Evolutionary conservation across 1,139 yeast species (phyloP), one percentile per base, ranked within the genome.

Genomic region (Protomyces lactucae-debilis): DNA sequence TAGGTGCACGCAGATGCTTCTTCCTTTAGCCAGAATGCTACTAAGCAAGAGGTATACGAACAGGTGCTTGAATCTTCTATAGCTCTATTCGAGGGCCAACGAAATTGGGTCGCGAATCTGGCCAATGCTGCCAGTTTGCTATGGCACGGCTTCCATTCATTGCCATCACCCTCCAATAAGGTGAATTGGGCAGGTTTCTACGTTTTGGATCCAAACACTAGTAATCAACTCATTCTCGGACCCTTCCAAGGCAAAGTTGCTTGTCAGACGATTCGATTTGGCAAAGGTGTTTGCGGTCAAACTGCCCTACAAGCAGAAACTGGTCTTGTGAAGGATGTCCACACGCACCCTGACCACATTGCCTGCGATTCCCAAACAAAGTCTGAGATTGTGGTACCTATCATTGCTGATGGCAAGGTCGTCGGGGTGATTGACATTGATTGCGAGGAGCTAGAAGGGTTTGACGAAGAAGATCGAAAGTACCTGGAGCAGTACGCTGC

Each of bases 241-340:
- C 99, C 99, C 8, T 93, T 93, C 74, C 96, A 90, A 74, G 99
- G 99, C 1, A 90, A 90, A 74, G 98, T 93, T 2, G 98, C 98
- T 0, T 93, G 99, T 72, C 98, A 93, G 75, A 75, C 77, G 21
- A 93, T 93, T 66, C 73, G 78, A 65, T 77, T 87, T 65, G 97
- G 97, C 3, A 80, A 77, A 66, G 99, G 99, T 8, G 98, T 93
- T 0, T 93, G 98, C 76, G 98, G 99, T 5, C 78, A 83, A 0
- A 96, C 96, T 1, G 96, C 96, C 0, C 68, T 73, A 0, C 70
- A 78, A 0, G 74, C 75, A 65, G 63, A 74, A 61, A 86, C 96
- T 0, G 96, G 89, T 73, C 73, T 90, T 10, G 97, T 93, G 8
- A 78, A 80, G 0, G 82, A 93, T 74, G 98, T 92, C 1, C 80